A percentile compares a stretch with the other conserved stretches of the same genome.
phyloP scores from a whole-genome alignment of 192 early-diverging fungal genomes.

The Gaertneriomyces semiglobifer region DNA sequence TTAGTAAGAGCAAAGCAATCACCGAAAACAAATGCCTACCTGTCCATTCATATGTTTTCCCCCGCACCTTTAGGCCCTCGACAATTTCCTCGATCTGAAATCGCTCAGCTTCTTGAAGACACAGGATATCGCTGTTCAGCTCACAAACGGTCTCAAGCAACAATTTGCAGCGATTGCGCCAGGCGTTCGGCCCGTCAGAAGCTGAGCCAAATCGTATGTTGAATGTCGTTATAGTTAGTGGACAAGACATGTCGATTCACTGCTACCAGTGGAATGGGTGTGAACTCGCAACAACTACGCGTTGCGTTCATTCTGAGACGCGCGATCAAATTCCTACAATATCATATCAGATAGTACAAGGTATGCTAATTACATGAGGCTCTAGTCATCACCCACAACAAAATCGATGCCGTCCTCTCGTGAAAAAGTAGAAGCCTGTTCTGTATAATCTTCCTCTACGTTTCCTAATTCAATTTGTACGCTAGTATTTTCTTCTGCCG shows the following conservation, averaged over 20 bases:
- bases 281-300: no score
- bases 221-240: slow-evolving; percentile 1
- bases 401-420: slow-evolving; percentile 27
- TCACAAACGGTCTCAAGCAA: not conserved
- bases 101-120: slow-evolving; percentile 7
- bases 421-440: not conserved
- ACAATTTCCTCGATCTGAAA: slow-evolving; percentile 11
- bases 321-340: no score
- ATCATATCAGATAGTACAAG: not conserved
- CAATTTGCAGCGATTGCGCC: not conserved
- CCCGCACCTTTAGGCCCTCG: not conserved
- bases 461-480: not conserved
- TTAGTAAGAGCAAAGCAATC: not conserved
- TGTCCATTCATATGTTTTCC: slow-evolving; percentile 1
- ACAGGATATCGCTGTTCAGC: slow-evolving; percentile 6
- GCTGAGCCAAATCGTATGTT: slow-evolving; percentile 14
- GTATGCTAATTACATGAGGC: not conserved
- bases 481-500: not conserved
- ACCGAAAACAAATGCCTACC: not conserved
- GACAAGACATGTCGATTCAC: no score
- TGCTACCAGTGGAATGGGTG: no score
- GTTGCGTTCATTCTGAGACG: no score
- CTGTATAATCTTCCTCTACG: slow-evolving; percentile 6
- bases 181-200: slow-evolving; percentile 1
- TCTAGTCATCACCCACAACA: slow-evolving; percentile 40